phyloP scores from a whole-genome alignment of 441 rosid genomes.

The Iberis amara region DNA sequence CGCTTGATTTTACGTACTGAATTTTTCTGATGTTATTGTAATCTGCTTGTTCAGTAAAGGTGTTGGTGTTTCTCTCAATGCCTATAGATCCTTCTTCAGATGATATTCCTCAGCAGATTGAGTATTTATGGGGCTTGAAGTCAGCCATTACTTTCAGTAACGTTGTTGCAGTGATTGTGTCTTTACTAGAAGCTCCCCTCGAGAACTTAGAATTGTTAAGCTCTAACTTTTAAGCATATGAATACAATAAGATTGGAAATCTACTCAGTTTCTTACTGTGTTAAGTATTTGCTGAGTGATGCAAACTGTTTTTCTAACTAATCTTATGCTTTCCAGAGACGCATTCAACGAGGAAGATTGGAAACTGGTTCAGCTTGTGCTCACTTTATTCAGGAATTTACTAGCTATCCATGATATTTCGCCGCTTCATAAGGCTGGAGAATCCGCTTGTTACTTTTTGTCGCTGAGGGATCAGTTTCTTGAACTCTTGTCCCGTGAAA shows the following conservation, averaged over 20 bases:
- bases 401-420: slow-evolving; percentile 79
- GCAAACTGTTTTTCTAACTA: neutral
- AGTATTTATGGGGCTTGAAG: slow-evolving; percentile 79
- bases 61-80: slow-evolving; percentile 91
- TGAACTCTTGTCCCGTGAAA: slow-evolving; percentile 72
- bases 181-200: slow-evolving; percentile 75
- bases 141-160: slow-evolving; percentile 65
- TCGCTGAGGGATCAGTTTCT: slow-evolving; percentile 75
- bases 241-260: neutral
- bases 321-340: slow-evolving; percentile 45
- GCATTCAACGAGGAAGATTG: slow-evolving; percentile 83
- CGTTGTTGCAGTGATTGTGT: slow-evolving; percentile 59
- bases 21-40: slow-evolving; percentile 3
- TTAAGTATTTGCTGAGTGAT: too few species aligned
- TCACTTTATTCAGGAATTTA: slow-evolving; percentile 78
- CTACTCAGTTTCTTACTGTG: neutral
- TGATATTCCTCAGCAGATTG: slow-evolving; percentile 69
- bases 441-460: slow-evolving; percentile 55
- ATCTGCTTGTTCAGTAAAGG: slow-evolving; percentile 58
- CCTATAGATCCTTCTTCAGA: slow-evolving; percentile 72
- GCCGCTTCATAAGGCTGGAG: slow-evolving; percentile 62
- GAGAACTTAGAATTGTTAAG: slow-evolving; percentile 71
- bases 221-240: neutral
- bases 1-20: neutral
- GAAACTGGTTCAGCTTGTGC: slow-evolving; percentile 90